phyloP scores from a whole-genome alignment of 306 rosid genomes.

The Canavalia ensiformis region DNA sequence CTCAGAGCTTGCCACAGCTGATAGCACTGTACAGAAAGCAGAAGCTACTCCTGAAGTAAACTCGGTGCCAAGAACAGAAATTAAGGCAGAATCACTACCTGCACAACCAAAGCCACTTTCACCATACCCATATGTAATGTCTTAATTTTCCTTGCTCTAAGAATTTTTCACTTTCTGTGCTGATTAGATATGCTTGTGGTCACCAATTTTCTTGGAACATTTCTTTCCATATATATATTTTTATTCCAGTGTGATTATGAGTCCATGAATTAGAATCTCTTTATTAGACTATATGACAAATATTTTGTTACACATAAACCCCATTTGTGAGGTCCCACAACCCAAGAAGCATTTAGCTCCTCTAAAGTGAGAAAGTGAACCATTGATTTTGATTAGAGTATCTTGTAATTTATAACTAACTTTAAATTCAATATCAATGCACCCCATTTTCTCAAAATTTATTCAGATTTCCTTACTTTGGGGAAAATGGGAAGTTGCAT shows the following conservation, averaged over 20 bases:
- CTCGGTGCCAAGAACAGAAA: conserved; percentile 72
- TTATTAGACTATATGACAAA: neutral
- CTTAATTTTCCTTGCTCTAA: conserved; percentile 40
- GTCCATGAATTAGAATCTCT: conserved; percentile 4
- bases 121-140: conserved; percentile 80
- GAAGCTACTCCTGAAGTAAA: conserved; percentile 69
- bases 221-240: conserved; percentile 38
- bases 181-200: conserved; percentile 39
- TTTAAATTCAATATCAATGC: too few relatives aligned
- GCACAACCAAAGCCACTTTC: conserved; percentile 70
- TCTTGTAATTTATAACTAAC: too few relatives aligned
- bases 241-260: conserved; percentile 31
- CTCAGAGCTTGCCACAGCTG: conserved; percentile 59
- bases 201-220: conserved; percentile 33
- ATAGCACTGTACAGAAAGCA: conserved; percentile 55
- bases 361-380: too few relatives aligned
- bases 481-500: conserved; percentile 30
- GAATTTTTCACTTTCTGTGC: conserved; percentile 37
- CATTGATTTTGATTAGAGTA: too few relatives aligned
- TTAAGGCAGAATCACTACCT: conserved; percentile 68
- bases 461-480: neutral
- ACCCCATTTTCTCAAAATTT: too few relatives aligned
- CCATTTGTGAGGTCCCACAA: neutral
- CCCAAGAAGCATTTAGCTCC: neutral
- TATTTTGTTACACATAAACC: conserved; percentile 9